A percentile compares a stretch with the other conserved stretches of the same genome.
These are phyloP conservation scores for Suillus clintonianus DNA, from an alignment of 768 basidiomycete genomes.

Conservation along the genomic window DNA sequence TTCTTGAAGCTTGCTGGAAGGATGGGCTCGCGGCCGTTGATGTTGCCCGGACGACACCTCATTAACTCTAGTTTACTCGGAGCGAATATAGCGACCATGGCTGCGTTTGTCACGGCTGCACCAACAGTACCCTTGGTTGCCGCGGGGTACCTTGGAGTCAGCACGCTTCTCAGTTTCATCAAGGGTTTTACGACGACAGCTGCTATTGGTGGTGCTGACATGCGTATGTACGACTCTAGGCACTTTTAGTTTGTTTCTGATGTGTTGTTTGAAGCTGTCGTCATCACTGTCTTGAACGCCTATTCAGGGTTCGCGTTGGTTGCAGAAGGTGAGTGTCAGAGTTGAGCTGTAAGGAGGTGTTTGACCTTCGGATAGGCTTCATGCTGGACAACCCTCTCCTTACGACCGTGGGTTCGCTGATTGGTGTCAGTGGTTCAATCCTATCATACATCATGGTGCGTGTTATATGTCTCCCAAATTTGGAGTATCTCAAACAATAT, in stretches of 20 bases:
- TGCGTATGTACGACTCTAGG: constrained; percentile 60
- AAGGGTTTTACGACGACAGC: constrained; percentile 88
- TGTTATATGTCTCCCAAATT: background rate
- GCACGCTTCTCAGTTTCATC: constrained; percentile 76
- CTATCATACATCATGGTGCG: constrained; percentile 90
- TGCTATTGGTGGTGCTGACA: constrained; percentile 91
- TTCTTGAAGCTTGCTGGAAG: constrained; percentile 85
- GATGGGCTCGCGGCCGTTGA: constrained; percentile 74
- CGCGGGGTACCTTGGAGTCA: constrained; percentile 75
- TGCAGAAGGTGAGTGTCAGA: constrained; percentile 61
- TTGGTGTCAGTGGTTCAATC: constrained; percentile 89
- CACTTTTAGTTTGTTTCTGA: constrained; percentile 11
- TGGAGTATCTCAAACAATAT: background rate
- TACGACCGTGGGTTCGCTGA: constrained; percentile 82
- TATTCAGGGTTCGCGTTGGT: constrained; percentile 91
- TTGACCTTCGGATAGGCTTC: constrained; percentile 49
- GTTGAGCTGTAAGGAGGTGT: background rate
- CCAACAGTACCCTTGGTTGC: constrained; percentile 74
- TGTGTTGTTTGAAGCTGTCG: constrained; percentile 57
- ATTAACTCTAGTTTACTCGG: constrained; percentile 74
- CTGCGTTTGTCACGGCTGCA: constrained; percentile 70
- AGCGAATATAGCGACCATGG: constrained; percentile 72
- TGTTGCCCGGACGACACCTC: constrained; percentile 75
- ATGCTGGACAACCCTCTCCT: constrained; percentile 88
- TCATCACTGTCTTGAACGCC: constrained; percentile 88